phyloP scores from a whole-genome alignment of 2,329 filamentous ascomycete species.

The Capronia epimyces region DNA sequence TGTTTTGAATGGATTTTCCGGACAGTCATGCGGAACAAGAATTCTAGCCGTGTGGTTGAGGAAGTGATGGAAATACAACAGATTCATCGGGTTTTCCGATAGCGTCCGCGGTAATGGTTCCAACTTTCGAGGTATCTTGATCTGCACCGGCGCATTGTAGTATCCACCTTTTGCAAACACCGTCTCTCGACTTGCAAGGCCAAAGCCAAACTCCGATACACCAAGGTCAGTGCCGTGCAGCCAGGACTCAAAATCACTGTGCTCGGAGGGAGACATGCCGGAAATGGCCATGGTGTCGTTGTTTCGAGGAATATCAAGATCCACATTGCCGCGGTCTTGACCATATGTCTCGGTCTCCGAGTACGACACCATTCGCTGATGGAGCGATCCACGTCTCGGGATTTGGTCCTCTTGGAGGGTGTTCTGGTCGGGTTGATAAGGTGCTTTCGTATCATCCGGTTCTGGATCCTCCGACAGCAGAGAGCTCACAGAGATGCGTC shows the following conservation, averaged over 20 bases:
- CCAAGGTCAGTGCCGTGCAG: conserved; percentile 26
- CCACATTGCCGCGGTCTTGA: conserved; percentile 63
- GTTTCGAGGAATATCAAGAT: conserved; percentile 65
- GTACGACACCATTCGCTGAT: conserved; percentile 29
- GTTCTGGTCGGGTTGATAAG: conserved; percentile 11
- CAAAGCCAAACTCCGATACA: conserved; percentile 45
- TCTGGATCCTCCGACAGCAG: conserved; percentile 53
- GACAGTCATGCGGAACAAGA: conserved; percentile 57
- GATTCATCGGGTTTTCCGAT: conserved; percentile 69
- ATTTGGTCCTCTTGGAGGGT: conserved; percentile 14
- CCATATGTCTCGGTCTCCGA: conserved; percentile 50
- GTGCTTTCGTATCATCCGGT: conserved; percentile 18
- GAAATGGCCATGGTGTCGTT: conserved; percentile 64
- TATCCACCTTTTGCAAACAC: conserved; percentile 60
- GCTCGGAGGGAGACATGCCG: conserved; percentile 39
- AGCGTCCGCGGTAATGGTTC: conserved; percentile 54
- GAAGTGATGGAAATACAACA: conserved; percentile 69
- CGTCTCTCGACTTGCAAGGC: conserved; percentile 45
- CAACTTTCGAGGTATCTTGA: conserved; percentile 56
- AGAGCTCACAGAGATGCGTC: conserved; percentile 60
- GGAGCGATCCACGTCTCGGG: conserved; percentile 25
- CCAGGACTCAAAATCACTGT: conserved; percentile 29
- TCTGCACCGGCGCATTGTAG: conserved; percentile 62
- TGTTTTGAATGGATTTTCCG: conserved; percentile 55
- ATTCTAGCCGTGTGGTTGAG: conserved; percentile 73